Evolutionary conservation across 371 early-diverging fungal species (phyloP).

Genomic region (Mucor velutinosus): DNA sequence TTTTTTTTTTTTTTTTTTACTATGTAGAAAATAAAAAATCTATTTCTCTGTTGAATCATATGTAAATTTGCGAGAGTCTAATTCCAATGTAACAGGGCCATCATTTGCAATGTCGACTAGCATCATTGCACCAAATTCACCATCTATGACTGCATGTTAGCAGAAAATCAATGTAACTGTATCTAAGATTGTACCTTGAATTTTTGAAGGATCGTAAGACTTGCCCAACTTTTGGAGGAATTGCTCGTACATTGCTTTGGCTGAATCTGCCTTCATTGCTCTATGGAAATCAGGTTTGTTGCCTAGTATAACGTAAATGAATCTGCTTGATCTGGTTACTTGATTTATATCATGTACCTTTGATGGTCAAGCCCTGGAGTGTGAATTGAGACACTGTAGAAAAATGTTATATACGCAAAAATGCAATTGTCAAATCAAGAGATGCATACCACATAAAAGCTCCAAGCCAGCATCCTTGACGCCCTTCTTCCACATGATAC

Average conservation of each 20-base stretch:
- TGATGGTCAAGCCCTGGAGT: constrained; percentile 71
- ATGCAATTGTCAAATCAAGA: background rate
- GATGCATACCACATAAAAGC: constrained; percentile 66
- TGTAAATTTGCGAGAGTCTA: constrained; percentile 72
- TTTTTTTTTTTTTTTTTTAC: background rate
- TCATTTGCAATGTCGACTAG: constrained; percentile 83
- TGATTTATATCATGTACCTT: constrained; percentile 37
- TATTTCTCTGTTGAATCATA: constrained; percentile 23
- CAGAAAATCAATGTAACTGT: background rate
- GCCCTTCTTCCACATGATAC: constrained; percentile 74
- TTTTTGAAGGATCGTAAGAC: constrained; percentile 62
- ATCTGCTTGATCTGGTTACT: background rate
- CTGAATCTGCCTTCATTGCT: constrained; percentile 74
- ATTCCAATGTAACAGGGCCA: constrained; percentile 78
- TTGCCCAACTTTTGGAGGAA: constrained; percentile 73
- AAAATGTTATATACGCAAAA: background rate
- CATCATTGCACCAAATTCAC: constrained; percentile 88
- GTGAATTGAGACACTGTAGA: constrained; percentile 83
- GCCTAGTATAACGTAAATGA: constrained; percentile 27
- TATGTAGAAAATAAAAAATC: background rate
- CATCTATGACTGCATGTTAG: constrained; percentile 49
- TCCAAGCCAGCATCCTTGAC: constrained; percentile 73
- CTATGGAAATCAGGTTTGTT: constrained; percentile 90
- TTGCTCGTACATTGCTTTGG: constrained; percentile 70
- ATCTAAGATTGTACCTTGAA: constrained; percentile 60